Conservation (phyloP, 371 early-diverging fungal genomes). For the Rhizopus microsporus region DNA sequence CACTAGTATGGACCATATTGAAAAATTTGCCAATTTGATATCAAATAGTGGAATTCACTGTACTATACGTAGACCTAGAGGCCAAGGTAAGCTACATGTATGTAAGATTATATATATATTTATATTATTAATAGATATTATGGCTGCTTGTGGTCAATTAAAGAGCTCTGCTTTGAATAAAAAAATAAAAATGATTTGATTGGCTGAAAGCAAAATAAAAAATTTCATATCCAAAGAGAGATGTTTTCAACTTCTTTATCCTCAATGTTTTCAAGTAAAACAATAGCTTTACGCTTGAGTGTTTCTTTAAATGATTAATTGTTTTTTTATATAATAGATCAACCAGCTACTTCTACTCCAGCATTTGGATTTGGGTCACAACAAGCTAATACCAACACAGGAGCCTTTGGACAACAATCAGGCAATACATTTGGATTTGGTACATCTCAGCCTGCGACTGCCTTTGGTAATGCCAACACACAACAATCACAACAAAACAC, state of each 20-base stretch:
- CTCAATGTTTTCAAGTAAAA: conserved; percentile 3
- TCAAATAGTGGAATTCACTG: conserved; percentile 50
- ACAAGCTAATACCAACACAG: background rate
- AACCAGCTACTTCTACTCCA: background rate
- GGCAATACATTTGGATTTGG: background rate
- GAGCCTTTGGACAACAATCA: too few relatives aligned
- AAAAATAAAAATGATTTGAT: conserved; percentile 6
- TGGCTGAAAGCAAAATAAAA: conserved; percentile 5
- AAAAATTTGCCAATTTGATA: conserved; percentile 53
- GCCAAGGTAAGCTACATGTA: conserved; percentile 44
- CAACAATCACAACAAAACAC: too few relatives aligned
- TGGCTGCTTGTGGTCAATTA: conserved; percentile 79
- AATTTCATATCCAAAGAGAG: background rate
- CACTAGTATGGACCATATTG: conserved; percentile 51
- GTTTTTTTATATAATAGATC: background rate
- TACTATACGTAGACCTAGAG: conserved; percentile 60
- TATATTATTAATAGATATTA: conserved; percentile 52
- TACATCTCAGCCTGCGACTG: conserved; percentile 1
- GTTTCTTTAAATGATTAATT: too few relatives aligned
- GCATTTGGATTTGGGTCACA: background rate
- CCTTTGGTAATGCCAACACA: background rate
- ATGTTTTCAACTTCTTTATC: conserved; percentile 7
- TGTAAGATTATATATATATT: background rate
- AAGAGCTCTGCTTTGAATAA: conserved; percentile 42
- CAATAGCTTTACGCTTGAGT: background rate